These are phyloP conservation scores for Pulchroboletus neoregius DNA, from an alignment of 1,284 basidiomycete species.

Conservation along the genomic window DNA sequence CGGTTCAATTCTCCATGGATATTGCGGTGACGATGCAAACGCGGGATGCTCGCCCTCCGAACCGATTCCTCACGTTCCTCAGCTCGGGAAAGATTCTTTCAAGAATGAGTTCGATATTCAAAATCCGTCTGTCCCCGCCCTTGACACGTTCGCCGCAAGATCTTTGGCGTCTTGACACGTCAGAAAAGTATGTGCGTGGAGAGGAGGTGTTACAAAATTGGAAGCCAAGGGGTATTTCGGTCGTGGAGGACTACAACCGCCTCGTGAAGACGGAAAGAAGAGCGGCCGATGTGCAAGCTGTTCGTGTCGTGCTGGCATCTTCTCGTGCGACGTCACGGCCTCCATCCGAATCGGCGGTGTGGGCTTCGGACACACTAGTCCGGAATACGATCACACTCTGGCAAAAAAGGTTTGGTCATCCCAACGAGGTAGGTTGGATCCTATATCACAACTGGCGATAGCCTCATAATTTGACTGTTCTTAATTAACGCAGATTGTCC, in stretches of 20 bases:
- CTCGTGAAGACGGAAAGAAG: constrained; percentile 67
- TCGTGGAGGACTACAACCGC: constrained; percentile 81
- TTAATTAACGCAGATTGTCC: constrained; percentile 53
- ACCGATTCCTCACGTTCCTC: constrained; percentile 71
- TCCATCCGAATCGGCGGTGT: constrained; percentile 51
- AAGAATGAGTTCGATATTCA: constrained; percentile 80
- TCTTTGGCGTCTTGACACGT: constrained; percentile 92
- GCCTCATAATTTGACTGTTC: constrained; percentile 2
- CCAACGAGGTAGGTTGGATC: constrained; percentile 56
- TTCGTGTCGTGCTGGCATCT: constrained; percentile 70
- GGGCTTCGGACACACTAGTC: constrained; percentile 62
- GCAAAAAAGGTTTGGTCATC: constrained; percentile 78
- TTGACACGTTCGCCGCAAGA: constrained; percentile 85
- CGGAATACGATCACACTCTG: constrained; percentile 69
- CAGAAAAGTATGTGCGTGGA: constrained; percentile 88
- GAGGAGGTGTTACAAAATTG: constrained; percentile 82
- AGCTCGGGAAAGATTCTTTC: constrained; percentile 68
- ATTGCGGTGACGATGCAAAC: constrained; percentile 82
- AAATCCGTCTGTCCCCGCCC: constrained; percentile 77
- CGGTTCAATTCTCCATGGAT: constrained; percentile 84
- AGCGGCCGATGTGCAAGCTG: constrained; percentile 86
- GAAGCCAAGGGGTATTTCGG: constrained; percentile 83
- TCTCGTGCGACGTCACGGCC: constrained; percentile 44
- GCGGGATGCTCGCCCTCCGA: constrained; percentile 83
- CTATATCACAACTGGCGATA: not conserved